phyloP scores from a whole-genome alignment of 805 yeast genomes.

The Wickerhamiella brachini region DNA sequence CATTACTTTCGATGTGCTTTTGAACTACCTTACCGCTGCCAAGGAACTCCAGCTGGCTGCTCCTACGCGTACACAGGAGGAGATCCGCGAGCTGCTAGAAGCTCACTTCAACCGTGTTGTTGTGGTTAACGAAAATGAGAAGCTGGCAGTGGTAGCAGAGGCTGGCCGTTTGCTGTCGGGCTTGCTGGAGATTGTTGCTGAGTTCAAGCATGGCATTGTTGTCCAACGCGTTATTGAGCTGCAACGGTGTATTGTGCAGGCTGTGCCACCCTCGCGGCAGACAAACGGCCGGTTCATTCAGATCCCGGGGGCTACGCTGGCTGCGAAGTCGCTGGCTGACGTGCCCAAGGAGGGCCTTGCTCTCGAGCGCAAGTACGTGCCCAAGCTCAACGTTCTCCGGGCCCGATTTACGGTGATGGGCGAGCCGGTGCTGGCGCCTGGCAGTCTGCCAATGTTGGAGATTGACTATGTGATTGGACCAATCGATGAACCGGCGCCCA shows the following conservation, averaged over 20 bases:
- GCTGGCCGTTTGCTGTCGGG: constrained; percentile 57
- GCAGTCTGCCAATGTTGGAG: constrained; percentile 59
- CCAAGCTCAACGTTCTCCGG: constrained; percentile 50
- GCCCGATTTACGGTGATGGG: constrained; percentile 81
- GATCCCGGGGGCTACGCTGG: constrained; percentile 55
- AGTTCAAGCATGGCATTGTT: constrained; percentile 60
- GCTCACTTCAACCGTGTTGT: constrained; percentile 44
- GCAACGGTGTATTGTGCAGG: constrained; percentile 62
- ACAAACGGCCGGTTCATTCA: constrained; percentile 58
- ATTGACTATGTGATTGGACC: constrained; percentile 66
- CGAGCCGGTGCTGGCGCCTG: constrained; percentile 56
- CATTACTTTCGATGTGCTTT: constrained; percentile 42
- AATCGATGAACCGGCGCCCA: constrained; percentile 29
- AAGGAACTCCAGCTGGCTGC: constrained; percentile 42
- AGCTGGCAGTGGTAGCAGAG: constrained; percentile 44
- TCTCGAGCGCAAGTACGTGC: constrained; percentile 33
- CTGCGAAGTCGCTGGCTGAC: constrained; percentile 15
- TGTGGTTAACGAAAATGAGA: constrained; percentile 28
- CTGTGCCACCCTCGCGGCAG: constrained; percentile 38
- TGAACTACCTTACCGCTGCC: constrained; percentile 46
- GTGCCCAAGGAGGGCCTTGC: constrained; percentile 7
- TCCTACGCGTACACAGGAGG: constrained; percentile 30
- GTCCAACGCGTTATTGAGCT: constrained; percentile 48
- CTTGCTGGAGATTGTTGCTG: constrained; percentile 65
- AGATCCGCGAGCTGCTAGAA: constrained; percentile 38